Percentiles rank a stretch among this genome's conserved stretches.
Conservation (phyloP, 1,284 basidiomycete genomes). For the Sporisorium exsertum region DNA sequence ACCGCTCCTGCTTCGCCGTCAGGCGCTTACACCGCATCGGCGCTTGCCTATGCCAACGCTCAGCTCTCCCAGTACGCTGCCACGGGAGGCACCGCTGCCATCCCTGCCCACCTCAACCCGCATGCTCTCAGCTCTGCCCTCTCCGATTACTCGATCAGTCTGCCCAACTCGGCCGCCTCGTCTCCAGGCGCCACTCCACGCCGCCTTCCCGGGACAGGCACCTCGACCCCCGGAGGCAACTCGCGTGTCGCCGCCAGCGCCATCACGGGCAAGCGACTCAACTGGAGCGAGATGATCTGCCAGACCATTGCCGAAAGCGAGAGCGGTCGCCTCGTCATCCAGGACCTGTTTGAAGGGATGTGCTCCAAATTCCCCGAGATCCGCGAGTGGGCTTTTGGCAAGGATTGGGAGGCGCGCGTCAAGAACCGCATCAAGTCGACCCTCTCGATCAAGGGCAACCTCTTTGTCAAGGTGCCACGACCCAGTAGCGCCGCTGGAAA, state of each 20-base stretch:
- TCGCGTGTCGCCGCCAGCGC: conserved; percentile 56
- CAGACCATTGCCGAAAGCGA: conserved; percentile 64
- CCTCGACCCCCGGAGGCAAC: conserved; percentile 51
- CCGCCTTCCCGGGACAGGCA: conserved; percentile 46
- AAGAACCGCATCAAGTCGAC: conserved; percentile 69
- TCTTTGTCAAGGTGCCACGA: conserved; percentile 66
- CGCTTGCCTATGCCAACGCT: conserved; percentile 61
- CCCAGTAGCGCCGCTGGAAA: conserved; percentile 63
- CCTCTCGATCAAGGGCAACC: conserved; percentile 66
- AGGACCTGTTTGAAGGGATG: conserved; percentile 67
- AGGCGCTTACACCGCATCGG: conserved; percentile 46
- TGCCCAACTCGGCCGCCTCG: conserved; percentile 57
- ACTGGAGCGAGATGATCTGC: conserved; percentile 69
- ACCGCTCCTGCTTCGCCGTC: conserved; percentile 48
- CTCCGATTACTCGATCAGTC: conserved; percentile 54
- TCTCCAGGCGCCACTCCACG: conserved; percentile 55
- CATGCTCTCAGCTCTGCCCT: conserved; percentile 56
- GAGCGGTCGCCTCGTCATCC: conserved; percentile 63
- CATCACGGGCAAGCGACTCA: conserved; percentile 64
- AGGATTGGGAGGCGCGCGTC: conserved; percentile 67
- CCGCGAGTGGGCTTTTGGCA: conserved; percentile 66
- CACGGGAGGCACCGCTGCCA: conserved; percentile 40
- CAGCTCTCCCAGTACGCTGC: conserved; percentile 58
- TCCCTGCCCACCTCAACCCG: conserved; percentile 56
- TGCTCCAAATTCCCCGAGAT: conserved; percentile 65